Percentiles rank a stretch among this genome's conserved stretches.
Conservation (phyloP, 78 protist genomes). For the Bodo saltans region DNA sequence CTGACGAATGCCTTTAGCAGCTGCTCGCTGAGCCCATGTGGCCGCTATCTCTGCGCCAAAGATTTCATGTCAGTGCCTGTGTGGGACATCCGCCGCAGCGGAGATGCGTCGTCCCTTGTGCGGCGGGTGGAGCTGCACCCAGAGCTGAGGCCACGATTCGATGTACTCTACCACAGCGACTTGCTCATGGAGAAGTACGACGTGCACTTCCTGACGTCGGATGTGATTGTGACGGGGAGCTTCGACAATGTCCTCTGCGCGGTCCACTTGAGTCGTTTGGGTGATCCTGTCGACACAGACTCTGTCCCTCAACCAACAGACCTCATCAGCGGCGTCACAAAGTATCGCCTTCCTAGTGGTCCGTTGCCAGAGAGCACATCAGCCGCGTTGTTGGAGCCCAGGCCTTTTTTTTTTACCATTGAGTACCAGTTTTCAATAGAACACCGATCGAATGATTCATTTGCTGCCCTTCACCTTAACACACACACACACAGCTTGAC, state of each 20-base stretch:
- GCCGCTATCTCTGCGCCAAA: not conserved
- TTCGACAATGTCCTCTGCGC: not conserved
- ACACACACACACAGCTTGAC: too few relatives aligned
- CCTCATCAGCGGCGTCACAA: too few relatives aligned
- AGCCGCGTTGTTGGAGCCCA: too few relatives aligned
- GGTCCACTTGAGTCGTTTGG: too few relatives aligned
- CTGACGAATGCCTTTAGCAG: not conserved
- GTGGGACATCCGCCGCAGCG: not conserved
- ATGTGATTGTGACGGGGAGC: not conserved
- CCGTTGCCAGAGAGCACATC: too few relatives aligned
- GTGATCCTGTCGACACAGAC: too few relatives aligned
- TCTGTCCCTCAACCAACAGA: too few relatives aligned
- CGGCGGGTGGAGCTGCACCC: not conserved
- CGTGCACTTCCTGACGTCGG: not conserved
- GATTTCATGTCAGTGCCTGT: not conserved
- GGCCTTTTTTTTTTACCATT: too few relatives aligned
- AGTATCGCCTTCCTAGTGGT: too few relatives aligned
- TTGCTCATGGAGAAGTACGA: not conserved
- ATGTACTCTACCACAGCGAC: not conserved
- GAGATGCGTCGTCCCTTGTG: not conserved
- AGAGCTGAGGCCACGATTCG: not conserved
- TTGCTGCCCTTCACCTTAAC: too few relatives aligned
- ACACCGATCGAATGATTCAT: too few relatives aligned
- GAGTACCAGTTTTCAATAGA: too few relatives aligned
- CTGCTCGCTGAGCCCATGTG: not conserved